A percentile compares a stretch with the other conserved stretches of the same genome.
Conservation (phyloP, 163 green algal species). For the Chlamydomonas reinhardtii region DNA sequence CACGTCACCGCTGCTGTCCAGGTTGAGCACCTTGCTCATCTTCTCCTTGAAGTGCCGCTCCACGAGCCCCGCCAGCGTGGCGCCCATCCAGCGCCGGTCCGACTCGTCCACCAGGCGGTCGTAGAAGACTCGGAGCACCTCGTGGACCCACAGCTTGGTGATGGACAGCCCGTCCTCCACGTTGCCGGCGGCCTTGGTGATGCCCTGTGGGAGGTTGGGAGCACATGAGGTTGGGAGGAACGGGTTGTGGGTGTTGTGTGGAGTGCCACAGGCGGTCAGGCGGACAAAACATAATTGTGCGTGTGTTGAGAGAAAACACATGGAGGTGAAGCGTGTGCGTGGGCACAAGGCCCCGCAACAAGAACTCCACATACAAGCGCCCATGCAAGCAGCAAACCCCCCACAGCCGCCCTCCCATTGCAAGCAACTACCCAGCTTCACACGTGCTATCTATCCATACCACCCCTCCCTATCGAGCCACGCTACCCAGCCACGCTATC, state of each 20-base stretch:
- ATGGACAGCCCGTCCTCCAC: conserved; percentile 67
- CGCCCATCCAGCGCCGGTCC: conserved; percentile 66
- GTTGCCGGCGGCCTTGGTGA: conserved; percentile 67
- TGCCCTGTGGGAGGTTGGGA: conserved; percentile 57
- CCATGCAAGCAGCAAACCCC: too few species aligned
- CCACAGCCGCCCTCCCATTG: too few species aligned
- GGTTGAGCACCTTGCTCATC: conserved; percentile 53
- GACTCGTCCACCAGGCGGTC: conserved; percentile 70
- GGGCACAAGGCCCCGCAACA: too few species aligned
- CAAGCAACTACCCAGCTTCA: too few species aligned
- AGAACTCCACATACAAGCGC: too few species aligned
- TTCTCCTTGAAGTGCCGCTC: conserved; percentile 84
- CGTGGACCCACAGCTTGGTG: conserved; percentile 75
- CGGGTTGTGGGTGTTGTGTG: neutral
- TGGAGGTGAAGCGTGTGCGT: too few species aligned
- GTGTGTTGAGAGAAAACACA: too few species aligned
- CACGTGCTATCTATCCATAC: too few species aligned
- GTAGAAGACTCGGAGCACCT: conserved; percentile 77
- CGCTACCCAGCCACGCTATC: too few species aligned
- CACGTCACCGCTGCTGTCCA: conserved; percentile 17
- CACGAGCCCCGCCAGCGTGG: conserved; percentile 57
- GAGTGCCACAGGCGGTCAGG: too few species aligned
- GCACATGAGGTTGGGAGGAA: conserved; percentile 27
- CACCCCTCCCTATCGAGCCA: too few species aligned
- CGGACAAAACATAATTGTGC: too few species aligned